Evolutionary conservation across 106 monocot species (phyloP).

Genomic region (Dendrobium catenatum): DNA sequence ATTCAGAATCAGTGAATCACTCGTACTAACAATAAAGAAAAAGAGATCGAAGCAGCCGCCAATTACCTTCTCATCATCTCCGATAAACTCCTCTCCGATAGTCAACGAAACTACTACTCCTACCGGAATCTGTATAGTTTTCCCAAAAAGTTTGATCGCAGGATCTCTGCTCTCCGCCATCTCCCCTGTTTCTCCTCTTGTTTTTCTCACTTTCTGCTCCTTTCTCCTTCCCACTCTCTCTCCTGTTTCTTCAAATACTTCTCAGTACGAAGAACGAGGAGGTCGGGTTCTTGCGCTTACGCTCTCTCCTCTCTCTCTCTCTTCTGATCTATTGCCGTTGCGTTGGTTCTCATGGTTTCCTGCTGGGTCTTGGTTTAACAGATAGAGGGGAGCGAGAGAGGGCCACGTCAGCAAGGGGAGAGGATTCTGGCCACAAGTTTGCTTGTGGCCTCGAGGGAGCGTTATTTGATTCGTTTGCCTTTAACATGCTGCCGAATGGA

Average conservation of each 20-base stretch:
- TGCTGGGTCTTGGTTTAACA: slow-evolving; percentile 6
- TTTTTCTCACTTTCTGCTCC: no score
- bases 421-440: slow-evolving; percentile 11
- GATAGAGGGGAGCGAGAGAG: not conserved
- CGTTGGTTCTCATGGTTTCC: not conserved
- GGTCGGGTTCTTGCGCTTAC: not conserved
- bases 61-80: slow-evolving; percentile 10
- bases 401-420: slow-evolving; percentile 20
- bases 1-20: no score
- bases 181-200: slow-evolving; percentile 1
- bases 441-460: slow-evolving; percentile 11
- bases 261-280: no score
- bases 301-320: not conserved
- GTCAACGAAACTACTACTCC: not conserved
- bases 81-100: not conserved
- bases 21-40: not conserved
- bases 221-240: not conserved
- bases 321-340: not conserved
- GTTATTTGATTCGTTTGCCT: slow-evolving; percentile 15
- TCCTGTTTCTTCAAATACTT: no score
- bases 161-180: slow-evolving; percentile 11
- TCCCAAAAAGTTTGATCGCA: slow-evolving; percentile 24
- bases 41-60: not conserved
- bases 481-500: slow-evolving; percentile 8
- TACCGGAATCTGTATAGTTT: slow-evolving; percentile 11